These are phyloP conservation scores for Botrytis tulipae DNA, from an alignment of 2,329 filamentous ascomycete genomes.

Conservation along the genomic window DNA sequence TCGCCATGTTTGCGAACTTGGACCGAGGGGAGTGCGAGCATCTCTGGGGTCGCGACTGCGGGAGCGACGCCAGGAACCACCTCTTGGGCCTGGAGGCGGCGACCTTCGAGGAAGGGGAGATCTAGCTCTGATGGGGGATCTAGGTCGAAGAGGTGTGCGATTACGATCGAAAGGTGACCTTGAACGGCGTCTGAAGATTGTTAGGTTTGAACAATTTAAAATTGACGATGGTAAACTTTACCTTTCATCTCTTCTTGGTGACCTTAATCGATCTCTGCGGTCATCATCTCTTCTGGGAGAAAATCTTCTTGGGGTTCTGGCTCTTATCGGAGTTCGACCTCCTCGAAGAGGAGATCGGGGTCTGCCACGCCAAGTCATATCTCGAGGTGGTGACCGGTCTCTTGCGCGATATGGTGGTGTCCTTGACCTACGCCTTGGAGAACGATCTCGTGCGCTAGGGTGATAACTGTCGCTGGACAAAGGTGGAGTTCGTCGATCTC, in stretches of 20 bases:
- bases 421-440: constrained; percentile 37
- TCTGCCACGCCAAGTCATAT: constrained; percentile 32
- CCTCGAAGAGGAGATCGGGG: constrained; percentile 31
- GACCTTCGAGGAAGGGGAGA: constrained; percentile 38
- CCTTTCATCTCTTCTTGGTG: constrained; percentile 38
- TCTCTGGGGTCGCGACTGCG: constrained; percentile 53
- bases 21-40: constrained; percentile 44
- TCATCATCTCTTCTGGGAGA: constrained; percentile 41
- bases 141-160: constrained; percentile 31
- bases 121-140: constrained; percentile 31
- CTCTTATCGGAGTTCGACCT: constrained; percentile 40
- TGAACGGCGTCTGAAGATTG: constrained; percentile 35
- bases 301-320: constrained; percentile 38
- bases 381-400: constrained; percentile 35
- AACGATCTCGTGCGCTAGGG: constrained; percentile 33
- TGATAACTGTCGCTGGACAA: constrained; percentile 35
- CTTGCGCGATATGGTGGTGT: constrained; percentile 33
- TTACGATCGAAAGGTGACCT: constrained; percentile 39
- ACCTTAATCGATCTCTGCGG: constrained; percentile 41
- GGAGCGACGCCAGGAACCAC: constrained; percentile 42
- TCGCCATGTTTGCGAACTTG: constrained; percentile 49
- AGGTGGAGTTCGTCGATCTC: constrained; percentile 32
- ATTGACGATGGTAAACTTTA: constrained; percentile 7
- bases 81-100: constrained; percentile 40
- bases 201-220: constrained; percentile 17